A percentile compares a stretch with the other conserved stretches of the same genome.
Evolutionary conservation across 352 stramenopile genomes (phyloP).

Genomic region (Phytophthora macrochlamydospora): DNA sequence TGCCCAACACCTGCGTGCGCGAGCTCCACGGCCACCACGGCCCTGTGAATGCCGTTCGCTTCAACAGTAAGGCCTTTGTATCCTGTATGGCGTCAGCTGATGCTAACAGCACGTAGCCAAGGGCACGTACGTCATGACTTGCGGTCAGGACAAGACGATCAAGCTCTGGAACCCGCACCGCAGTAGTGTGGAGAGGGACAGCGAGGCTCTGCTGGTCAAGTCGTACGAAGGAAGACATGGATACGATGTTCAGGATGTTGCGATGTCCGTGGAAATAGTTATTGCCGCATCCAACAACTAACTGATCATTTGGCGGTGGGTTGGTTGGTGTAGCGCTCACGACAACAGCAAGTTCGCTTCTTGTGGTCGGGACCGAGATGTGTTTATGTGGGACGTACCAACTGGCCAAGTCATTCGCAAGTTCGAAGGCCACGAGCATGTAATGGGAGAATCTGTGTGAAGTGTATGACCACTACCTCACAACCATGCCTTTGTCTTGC

Average conservation of each 20-base stretch:
- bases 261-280: slow-evolving; percentile 56
- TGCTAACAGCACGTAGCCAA: slow-evolving; percentile 51
- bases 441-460: slow-evolving; percentile 18
- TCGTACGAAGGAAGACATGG: slow-evolving; percentile 86
- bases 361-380: slow-evolving; percentile 83
- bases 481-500: not conserved
- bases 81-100: not conserved
- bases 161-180: slow-evolving; percentile 90
- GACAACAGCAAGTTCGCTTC: slow-evolving; percentile 90
- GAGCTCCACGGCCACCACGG: slow-evolving; percentile 72
- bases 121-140: slow-evolving; percentile 90
- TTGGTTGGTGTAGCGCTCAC: slow-evolving; percentile 47
- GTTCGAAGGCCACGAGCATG: slow-evolving; percentile 86
- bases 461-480: not conserved
- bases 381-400: slow-evolving; percentile 91
- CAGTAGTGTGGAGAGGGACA: slow-evolving; percentile 55
- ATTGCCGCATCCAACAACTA: too few species aligned
- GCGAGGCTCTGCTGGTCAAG: slow-evolving; percentile 82
- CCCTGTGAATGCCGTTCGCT: slow-evolving; percentile 78
- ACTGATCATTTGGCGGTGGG: not conserved
- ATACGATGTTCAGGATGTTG: slow-evolving; percentile 91
- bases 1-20: slow-evolving; percentile 48
- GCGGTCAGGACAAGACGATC: slow-evolving; percentile 87
- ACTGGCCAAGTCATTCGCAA: slow-evolving; percentile 88
- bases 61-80: slow-evolving; percentile 59